phyloP scores from a whole-genome alignment of 495 filamentous ascomycete genomes.

The Hyaloscypha hepaticicola region DNA sequence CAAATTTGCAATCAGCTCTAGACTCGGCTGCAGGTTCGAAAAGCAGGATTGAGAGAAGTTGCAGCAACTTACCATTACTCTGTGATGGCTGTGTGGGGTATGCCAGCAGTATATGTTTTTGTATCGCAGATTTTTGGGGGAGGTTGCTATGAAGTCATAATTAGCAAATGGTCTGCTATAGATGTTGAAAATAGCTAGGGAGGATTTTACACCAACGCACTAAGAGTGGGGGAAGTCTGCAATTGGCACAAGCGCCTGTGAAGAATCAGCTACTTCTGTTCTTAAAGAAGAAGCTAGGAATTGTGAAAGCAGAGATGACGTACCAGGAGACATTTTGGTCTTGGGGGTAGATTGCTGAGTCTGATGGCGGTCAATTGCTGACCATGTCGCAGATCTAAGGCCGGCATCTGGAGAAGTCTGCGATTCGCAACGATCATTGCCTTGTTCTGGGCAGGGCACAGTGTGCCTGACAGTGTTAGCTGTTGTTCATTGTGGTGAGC shows the following conservation, averaged over 20 bases:
- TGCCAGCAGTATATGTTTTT: no score
- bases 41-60: background rate
- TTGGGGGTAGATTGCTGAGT: background rate
- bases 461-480: background rate
- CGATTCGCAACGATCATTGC: background rate
- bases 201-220: no score
- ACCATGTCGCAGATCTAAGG: no score
- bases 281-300: background rate
- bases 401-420: background rate
- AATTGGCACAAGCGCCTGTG: background rate
- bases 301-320: background rate
- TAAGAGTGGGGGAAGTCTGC: background rate
- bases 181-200: no score
- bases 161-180: no score
- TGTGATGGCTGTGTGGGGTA: no score
- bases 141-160: no score
- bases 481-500: background rate
- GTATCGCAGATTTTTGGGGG: no score
- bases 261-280: background rate
- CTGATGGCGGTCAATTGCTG: background rate
- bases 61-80: no score
- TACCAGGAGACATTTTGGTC: background rate
- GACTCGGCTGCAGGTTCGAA: background rate
- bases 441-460: background rate
- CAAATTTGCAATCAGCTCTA: background rate